Evolutionary conservation across 495 filamentous ascomycete genomes (phyloP).

Genomic region (Hypoxylon fuscum): DNA sequence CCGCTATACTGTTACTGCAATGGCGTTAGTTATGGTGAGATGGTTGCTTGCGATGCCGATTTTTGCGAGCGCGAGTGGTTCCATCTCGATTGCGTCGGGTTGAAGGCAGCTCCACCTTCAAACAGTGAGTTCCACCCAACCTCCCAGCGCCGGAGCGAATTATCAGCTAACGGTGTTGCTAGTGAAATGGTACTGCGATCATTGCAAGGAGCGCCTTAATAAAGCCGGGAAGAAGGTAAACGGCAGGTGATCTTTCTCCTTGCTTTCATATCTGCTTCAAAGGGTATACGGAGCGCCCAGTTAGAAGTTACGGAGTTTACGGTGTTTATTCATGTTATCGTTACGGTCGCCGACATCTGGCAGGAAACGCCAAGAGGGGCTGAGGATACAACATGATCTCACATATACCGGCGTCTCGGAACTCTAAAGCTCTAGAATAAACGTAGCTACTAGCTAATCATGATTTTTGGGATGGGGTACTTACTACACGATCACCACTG

Average conservation of each 20-base stretch:
- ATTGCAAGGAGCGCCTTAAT: slow-evolving; percentile 80
- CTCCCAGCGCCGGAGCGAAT: neutral
- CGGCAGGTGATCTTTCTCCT: slow-evolving; percentile 42
- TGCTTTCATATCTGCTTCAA: slow-evolving; percentile 11
- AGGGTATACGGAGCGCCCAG: slow-evolving; percentile 15
- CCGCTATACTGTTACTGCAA: slow-evolving; percentile 94
- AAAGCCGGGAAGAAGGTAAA: slow-evolving; percentile 55
- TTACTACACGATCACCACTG: neutral
- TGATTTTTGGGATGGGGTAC: slow-evolving; percentile 16
- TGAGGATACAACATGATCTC: slow-evolving; percentile 19
- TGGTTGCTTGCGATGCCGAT: slow-evolving; percentile 96
- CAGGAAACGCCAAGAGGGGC: slow-evolving; percentile 9
- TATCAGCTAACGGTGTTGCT: slow-evolving; percentile 23
- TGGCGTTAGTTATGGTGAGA: slow-evolving; percentile 91
- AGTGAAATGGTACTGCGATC: slow-evolving; percentile 94
- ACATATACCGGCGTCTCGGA: slow-evolving; percentile 33
- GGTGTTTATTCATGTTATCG: slow-evolving; percentile 24
- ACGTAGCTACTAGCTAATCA: slow-evolving; percentile 6
- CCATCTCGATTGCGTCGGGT: slow-evolving; percentile 89
- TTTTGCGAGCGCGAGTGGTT: slow-evolving; percentile 94
- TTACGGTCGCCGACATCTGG: slow-evolving; percentile 21
- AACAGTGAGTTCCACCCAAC: slow-evolving; percentile 70
- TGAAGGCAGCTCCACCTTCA: slow-evolving; percentile 83
- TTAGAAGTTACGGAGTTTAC: slow-evolving; percentile 29
- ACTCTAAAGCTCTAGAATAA: slow-evolving; percentile 13